Evolutionary conservation across 2,329 filamentous ascomycete species (phyloP).

Genomic region (Torrubiella hemipterigena): DNA sequence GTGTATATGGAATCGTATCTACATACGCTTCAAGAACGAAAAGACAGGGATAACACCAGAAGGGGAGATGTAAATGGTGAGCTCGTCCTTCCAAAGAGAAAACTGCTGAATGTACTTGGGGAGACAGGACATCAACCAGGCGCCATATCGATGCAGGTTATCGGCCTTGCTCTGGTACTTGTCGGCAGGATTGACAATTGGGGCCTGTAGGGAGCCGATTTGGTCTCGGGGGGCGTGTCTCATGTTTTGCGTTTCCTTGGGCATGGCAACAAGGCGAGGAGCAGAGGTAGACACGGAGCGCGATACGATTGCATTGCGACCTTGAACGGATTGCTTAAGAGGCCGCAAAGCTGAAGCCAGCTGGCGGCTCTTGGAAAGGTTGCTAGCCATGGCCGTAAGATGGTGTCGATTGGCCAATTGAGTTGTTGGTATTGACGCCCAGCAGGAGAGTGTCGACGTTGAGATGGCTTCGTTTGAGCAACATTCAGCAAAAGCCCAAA

Average conservation of each 20-base stretch:
- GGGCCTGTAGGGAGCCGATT: slow-evolving; percentile 56
- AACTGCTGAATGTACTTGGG: slow-evolving; percentile 99
- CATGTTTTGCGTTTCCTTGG: slow-evolving; percentile 54
- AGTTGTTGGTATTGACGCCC: no score
- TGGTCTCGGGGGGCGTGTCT: slow-evolving; percentile 48
- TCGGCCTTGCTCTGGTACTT: slow-evolving; percentile 83
- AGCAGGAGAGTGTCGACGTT: not conserved
- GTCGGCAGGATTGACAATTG: slow-evolving; percentile 83
- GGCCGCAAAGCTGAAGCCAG: slow-evolving; percentile 44
- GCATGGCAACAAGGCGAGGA: slow-evolving; percentile 38
- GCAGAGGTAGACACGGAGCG: slow-evolving; percentile 40
- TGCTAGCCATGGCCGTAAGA: slow-evolving; percentile 44
- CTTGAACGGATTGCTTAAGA: slow-evolving; percentile 29
- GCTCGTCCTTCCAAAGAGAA: slow-evolving; percentile 98
- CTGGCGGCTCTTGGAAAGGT: slow-evolving; percentile 42
- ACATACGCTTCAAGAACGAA: slow-evolving; percentile 72
- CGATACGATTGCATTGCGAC: slow-evolving; percentile 26
- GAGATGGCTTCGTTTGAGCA: not conserved
- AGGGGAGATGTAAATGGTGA: slow-evolving; percentile 86
- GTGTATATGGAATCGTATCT: not conserved
- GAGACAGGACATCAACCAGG: slow-evolving; percentile 91
- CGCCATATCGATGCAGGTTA: slow-evolving; percentile 82
- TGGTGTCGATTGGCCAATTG: slow-evolving; percentile 30
- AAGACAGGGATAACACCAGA: slow-evolving; percentile 84
- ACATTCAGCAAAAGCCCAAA: slow-evolving; percentile 1